These are phyloP conservation scores for Oehlia diaphana DNA, from an alignment of 192 early-diverging fungal genomes.

Conservation along the genomic window DNA sequence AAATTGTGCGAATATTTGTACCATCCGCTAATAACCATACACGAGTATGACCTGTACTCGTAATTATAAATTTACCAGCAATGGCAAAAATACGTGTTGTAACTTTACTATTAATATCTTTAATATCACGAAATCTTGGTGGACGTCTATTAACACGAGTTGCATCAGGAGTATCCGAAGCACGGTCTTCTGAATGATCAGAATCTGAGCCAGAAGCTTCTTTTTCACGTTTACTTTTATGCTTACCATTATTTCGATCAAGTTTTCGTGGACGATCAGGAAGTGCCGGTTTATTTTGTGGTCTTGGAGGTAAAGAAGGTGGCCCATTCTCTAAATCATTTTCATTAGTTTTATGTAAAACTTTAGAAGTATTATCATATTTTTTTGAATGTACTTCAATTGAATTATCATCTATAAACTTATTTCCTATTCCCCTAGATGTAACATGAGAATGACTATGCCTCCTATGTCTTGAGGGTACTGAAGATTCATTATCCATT, in stretches of 20 bases:
- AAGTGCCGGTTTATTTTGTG: conserved; percentile 14
- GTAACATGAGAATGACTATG: neutral
- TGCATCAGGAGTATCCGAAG: conserved; percentile 47
- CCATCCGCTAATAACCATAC: conserved; percentile 47
- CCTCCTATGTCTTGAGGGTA: neutral
- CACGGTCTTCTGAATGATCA: conserved; percentile 22
- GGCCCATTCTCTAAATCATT: too few species aligned
- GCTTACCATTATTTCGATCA: conserved; percentile 16
- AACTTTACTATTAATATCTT: conserved; percentile 44
- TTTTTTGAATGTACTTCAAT: neutral
- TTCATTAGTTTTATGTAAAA: neutral
- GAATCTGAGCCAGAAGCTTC: conserved; percentile 6
- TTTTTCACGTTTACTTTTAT: neutral
- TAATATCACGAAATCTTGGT: conserved; percentile 48
- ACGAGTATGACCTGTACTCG: conserved; percentile 45
- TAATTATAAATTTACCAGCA: conserved; percentile 49
- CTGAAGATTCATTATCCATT: neutral
- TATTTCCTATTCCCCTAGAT: neutral
- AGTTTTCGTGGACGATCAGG: conserved; percentile 32
- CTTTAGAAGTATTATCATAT: neutral
- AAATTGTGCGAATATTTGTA: conserved; percentile 46
- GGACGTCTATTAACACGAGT: conserved; percentile 56
- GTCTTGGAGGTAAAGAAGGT: neutral
- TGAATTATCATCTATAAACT: neutral
- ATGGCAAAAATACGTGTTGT: conserved; percentile 52